These are phyloP conservation scores for Stentor coeruleus DNA, from an alignment of 73 alveolate genomes.

Conservation along the genomic window DNA sequence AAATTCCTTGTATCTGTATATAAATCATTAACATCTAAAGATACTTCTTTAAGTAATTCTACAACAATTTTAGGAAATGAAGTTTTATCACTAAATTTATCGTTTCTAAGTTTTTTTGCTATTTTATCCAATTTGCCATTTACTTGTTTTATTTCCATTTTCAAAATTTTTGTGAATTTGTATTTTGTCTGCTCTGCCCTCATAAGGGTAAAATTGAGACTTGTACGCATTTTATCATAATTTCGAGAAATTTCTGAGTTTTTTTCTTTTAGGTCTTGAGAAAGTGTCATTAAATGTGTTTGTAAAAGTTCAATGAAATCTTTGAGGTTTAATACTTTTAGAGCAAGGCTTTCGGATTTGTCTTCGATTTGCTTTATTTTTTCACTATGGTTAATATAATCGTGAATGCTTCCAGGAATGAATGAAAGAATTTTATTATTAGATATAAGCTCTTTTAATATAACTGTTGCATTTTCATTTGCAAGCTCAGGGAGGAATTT, in stretches of 20 bases:
- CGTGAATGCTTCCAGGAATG: background rate
- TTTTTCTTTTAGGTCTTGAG: background rate
- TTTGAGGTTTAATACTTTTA: background rate
- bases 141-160: background rate
- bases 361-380: background rate
- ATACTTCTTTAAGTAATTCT: background rate
- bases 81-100: too few species aligned
- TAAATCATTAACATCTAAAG: background rate
- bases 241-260: background rate
- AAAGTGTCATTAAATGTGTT: background rate
- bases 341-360: background rate
- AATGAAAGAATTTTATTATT: background rate
- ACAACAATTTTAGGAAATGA: background rate
- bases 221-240: background rate
- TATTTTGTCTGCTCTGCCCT: background rate
- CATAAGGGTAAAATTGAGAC: background rate
- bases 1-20: background rate
- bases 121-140: background rate
- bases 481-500: background rate
- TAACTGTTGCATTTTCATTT: background rate
- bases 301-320: background rate
- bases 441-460: background rate
- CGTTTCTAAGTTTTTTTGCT: background rate
- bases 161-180: background rate
- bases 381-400: background rate